These are phyloP conservation scores for Aspergillus pseudoviridinutans DNA, from an alignment of 2,329 filamentous ascomycete species.

Conservation along the genomic window DNA sequence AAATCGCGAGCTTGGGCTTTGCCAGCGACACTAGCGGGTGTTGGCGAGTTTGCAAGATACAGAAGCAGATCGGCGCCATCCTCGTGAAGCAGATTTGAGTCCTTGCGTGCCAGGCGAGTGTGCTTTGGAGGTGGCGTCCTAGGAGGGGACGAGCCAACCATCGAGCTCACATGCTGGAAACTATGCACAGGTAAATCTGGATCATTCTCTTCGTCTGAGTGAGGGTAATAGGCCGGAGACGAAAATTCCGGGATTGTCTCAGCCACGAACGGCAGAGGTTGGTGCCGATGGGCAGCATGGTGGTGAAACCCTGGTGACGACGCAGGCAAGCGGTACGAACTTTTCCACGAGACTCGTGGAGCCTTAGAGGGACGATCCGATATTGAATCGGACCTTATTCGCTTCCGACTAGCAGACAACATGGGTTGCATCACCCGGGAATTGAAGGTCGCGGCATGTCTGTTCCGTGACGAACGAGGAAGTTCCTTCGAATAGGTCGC, in stretches of 20 bases:
- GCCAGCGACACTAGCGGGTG: slow-evolving; percentile 62
- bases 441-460: slow-evolving; percentile 43
- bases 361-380: slow-evolving; percentile 54
- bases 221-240: slow-evolving; percentile 39
- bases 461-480: slow-evolving; percentile 50
- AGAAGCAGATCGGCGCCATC: slow-evolving; percentile 77
- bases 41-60: slow-evolving; percentile 88
- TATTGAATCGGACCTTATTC: slow-evolving; percentile 63
- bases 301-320: slow-evolving; percentile 81
- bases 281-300: slow-evolving; percentile 71
- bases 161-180: slow-evolving; percentile 41
- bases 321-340: slow-evolving; percentile 69
- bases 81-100: slow-evolving; percentile 58
- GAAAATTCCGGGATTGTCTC: slow-evolving; percentile 64
- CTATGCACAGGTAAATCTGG: slow-evolving; percentile 64
- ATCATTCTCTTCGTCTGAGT: slow-evolving; percentile 73
- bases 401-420: slow-evolving; percentile 57
- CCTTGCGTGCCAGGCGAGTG: slow-evolving; percentile 48
- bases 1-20: slow-evolving; percentile 47
- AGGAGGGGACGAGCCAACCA: slow-evolving; percentile 74
- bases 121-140: slow-evolving; percentile 69
- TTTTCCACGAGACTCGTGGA: slow-evolving; percentile 68
- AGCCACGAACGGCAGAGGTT: slow-evolving; percentile 74
- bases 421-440: slow-evolving; percentile 42
- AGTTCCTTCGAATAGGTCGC: slow-evolving; percentile 82